Evolutionary conservation across 257 asterid species (phyloP).

Genomic region (Lavandula angustifolia): DNA sequence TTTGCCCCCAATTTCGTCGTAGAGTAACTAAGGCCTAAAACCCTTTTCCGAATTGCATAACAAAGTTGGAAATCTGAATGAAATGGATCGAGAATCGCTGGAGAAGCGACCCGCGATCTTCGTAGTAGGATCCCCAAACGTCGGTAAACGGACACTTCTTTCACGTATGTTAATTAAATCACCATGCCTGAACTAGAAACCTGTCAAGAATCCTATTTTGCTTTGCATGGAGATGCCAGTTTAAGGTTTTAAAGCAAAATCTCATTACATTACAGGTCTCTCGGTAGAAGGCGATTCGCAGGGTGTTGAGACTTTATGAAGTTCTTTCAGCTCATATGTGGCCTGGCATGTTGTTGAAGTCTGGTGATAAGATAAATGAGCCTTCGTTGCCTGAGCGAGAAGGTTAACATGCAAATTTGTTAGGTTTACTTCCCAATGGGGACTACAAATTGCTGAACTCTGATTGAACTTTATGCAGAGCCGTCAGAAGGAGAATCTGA

Average conservation of each 20-base stretch:
- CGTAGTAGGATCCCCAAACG: slow-evolving; percentile 73
- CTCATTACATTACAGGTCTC: slow-evolving; percentile 41
- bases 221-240: slow-evolving; percentile 5
- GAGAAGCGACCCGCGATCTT: slow-evolving; percentile 76
- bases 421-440: slow-evolving; percentile 4
- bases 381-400: slow-evolving; percentile 76
- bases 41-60: background rate
- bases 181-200: background rate
- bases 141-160: slow-evolving; percentile 86
- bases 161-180: slow-evolving; percentile 45
- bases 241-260: background rate
- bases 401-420: slow-evolving; percentile 44
- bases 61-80: background rate
- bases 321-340: slow-evolving; percentile 97
- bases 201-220: background rate
- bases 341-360: slow-evolving; percentile 95
- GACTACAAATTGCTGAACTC: slow-evolving; percentile 17
- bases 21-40: background rate
- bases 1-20: background rate
- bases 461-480: slow-evolving; percentile 45
- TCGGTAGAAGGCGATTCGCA: slow-evolving; percentile 84
- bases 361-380: slow-evolving; percentile 77
- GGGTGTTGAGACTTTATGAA: slow-evolving; percentile 83
- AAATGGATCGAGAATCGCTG: slow-evolving; percentile 49
- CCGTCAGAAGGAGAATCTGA: slow-evolving; percentile 32